Conservation (phyloP, 2,329 filamentous ascomycete species). For the Colletotrichum truncatum region DNA sequence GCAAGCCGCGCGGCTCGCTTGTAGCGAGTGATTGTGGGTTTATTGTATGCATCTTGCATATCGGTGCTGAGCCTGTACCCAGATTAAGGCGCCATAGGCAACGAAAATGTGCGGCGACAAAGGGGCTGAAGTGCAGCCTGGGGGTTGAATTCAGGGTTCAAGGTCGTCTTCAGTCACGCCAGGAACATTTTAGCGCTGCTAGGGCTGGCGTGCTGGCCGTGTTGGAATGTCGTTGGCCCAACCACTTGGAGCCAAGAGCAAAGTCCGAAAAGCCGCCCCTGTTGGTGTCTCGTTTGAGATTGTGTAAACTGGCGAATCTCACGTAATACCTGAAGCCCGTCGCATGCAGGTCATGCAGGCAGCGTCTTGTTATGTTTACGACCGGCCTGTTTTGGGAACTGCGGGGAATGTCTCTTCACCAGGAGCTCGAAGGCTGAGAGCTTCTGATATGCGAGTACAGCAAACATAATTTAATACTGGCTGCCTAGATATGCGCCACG, state of each 20-base stretch:
- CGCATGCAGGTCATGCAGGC: background rate
- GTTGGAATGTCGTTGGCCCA: background rate
- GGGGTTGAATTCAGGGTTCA: background rate
- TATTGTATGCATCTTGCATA: too few relatives aligned
- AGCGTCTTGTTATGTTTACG: background rate
- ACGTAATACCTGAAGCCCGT: slow-evolving; percentile 9
- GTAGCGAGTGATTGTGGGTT: background rate
- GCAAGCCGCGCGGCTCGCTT: background rate
- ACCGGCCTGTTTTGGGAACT: background rate
- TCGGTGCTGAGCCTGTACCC: background rate
- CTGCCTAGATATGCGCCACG: background rate
- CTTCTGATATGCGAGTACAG: too few relatives aligned
- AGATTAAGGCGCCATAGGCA: too few relatives aligned
- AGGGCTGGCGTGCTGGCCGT: background rate
- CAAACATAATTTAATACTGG: too few relatives aligned
- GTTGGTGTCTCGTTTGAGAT: background rate
- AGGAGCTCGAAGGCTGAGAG: too few relatives aligned
- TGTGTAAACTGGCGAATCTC: slow-evolving; percentile 8
- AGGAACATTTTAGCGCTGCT: background rate
- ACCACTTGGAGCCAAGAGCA: background rate
- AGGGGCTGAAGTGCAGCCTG: too few relatives aligned
- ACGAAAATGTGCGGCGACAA: too few relatives aligned
- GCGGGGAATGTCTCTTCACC: background rate
- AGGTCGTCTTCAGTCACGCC: background rate
- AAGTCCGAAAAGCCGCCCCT: background rate